phyloP scores from a whole-genome alignment of 2,329 filamentous ascomycete species.

The Penicillium sp. region DNA sequence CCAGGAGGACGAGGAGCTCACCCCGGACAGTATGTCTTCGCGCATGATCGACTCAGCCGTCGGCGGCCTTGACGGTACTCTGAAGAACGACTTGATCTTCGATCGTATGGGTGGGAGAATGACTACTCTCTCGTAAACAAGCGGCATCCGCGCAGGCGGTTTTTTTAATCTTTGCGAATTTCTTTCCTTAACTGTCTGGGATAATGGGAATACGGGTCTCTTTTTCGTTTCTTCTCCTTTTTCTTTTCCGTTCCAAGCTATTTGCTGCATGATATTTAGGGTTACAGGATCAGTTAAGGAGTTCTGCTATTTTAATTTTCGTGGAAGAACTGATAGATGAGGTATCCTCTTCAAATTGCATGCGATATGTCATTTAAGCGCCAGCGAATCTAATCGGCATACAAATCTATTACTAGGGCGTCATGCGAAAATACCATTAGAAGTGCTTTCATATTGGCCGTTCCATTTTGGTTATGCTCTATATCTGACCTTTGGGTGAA shows the following conservation, averaged over 20 bases:
- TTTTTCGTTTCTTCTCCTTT: not conserved
- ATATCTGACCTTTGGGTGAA: not conserved
- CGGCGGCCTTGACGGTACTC: constrained; percentile 38
- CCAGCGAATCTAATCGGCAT: constrained; percentile 6
- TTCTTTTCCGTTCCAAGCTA: not conserved
- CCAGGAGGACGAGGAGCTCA: constrained; percentile 43
- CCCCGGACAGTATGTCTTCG: constrained; percentile 48
- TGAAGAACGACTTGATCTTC: constrained; percentile 41
- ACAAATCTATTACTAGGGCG: not conserved
- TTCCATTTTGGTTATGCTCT: not conserved
- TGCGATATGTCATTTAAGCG: constrained; percentile 11
- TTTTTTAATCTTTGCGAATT: not conserved
- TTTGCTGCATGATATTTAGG: constrained; percentile 10
- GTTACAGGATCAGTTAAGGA: constrained; percentile 2
- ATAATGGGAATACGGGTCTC: constrained; percentile 3
- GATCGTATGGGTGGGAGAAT: constrained; percentile 44
- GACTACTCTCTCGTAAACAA: constrained; percentile 18
- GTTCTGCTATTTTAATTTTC: not conserved
- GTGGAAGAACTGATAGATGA: constrained; percentile 2
- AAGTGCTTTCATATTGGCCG: not conserved
- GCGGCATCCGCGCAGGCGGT: not conserved
- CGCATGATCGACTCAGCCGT: constrained; percentile 45
- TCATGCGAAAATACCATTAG: not conserved
- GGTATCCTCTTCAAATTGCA: constrained; percentile 10
- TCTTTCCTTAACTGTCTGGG: not conserved